Evolutionary conservation across 169 alveolate genomes (phyloP).

Genomic region (Plasmodium vivax): DNA sequence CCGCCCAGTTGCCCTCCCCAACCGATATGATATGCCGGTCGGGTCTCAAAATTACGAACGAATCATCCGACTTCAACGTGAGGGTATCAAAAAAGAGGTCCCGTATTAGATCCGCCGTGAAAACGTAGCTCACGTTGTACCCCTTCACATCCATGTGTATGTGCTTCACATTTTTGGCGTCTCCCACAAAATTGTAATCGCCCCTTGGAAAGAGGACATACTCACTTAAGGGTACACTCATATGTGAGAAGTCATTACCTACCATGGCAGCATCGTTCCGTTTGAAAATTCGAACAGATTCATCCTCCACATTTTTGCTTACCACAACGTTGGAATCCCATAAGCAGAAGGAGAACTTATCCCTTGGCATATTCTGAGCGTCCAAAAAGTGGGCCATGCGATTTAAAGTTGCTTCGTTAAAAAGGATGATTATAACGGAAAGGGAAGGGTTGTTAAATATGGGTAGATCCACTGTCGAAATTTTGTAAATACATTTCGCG

Average conservation of each 20-base stretch:
- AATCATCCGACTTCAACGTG: slow-evolving; percentile 16
- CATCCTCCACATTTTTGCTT: slow-evolving; percentile 4
- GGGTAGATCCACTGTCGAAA: slow-evolving; percentile 72
- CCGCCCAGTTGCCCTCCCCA: slow-evolving; percentile 17
- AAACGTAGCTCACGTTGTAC: slow-evolving; percentile 25
- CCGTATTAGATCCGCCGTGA: slow-evolving; percentile 41
- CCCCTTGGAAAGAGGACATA: background rate
- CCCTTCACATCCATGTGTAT: slow-evolving; percentile 7
- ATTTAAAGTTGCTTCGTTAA: slow-evolving; percentile 40
- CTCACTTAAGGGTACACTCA: background rate
- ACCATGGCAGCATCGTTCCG: background rate
- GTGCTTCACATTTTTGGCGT: slow-evolving; percentile 3
- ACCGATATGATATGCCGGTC: slow-evolving; percentile 70
- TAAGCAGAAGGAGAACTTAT: slow-evolving; percentile 52
- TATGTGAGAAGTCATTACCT: background rate
- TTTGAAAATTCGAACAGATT: slow-evolving; percentile 7
- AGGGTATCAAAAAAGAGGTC: slow-evolving; percentile 55
- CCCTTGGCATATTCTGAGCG: slow-evolving; percentile 26
- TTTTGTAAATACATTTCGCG: slow-evolving; percentile 32
- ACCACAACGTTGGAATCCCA: slow-evolving; percentile 60
- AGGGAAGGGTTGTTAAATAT: slow-evolving; percentile 29
- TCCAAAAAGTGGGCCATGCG: background rate
- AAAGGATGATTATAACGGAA: slow-evolving; percentile 36
- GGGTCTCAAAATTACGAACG: slow-evolving; percentile 69
- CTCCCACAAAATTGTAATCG: background rate